Evolutionary conservation across 306 rosid genomes (phyloP), one percentile per base, ranked within the genome.

Genomic region (Quercus wislizeni): DNA sequence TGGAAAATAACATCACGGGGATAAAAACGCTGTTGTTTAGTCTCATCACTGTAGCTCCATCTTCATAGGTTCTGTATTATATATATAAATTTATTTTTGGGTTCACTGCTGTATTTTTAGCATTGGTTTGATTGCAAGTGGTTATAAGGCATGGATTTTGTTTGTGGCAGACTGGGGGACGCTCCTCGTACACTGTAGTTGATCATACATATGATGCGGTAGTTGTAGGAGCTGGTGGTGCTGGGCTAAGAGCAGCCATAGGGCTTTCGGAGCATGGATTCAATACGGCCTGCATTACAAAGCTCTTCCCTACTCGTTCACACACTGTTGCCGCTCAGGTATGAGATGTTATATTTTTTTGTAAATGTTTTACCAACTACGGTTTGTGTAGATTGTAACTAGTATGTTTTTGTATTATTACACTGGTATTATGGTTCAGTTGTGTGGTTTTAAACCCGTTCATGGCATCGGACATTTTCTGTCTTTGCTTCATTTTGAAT

Each of bases 291-390:
- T 95, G 98, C 84, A 89, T 95, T 64, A 95, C 98, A 25, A 95
- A 95, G 88, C 93, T 95, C 74, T 95, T 95, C 79, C 99, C 99
- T 3, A 95, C 99, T 81, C 99, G 98, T 80, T 95, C 99, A 0
- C 99, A 95, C 77, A 95, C 99, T 27, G 99, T 95, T 82, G 99
- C 99, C 9, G 98, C 99, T 74, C 99, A 95, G 98, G 99, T 92
- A 61, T 62, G 81, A 51, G 65, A 71, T 14, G 12, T 76, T 58
- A 27, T 21, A 4, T 27, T 5, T 55, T 55, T 76, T 71, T 1
- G 25, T 35, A n/a, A 20, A n/a, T 52, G 0, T 35, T 33, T 20
- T 28, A 12, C 51, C 8, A 41, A 31, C 14, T 46, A 31, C 3
- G 20, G 23, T 64, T 64, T 0, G 10, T 64, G 13, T 5, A 19